Base-by-base conservation (phyloP, 208 protist species). In the Herpetomonas samuelpessoai region DNA sequence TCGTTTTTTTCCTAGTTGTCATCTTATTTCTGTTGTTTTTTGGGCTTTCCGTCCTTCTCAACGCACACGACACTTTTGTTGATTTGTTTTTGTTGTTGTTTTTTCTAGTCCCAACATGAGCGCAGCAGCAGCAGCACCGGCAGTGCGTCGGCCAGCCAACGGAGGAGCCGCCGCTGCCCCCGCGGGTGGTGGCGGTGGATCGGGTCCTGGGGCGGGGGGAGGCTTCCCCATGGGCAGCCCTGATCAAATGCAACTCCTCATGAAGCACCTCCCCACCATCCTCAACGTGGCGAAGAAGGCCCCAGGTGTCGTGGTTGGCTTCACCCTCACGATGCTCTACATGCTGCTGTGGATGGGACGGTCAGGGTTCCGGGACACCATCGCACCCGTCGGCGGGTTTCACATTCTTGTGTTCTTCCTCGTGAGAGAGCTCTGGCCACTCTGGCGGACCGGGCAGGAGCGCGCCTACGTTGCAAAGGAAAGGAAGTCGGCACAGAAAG, bases 361-460 rank as follows among this genome's bases (percentile, higher is more conserved):
- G 1, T 51, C 53, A 4, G 55, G 47, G 14, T 85, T 93, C 31
- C 44, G 56, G 0, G 64, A 76, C 22, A 69, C 57, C 12, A 62
- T 82, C 21, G 76, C 71, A 18, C 86, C 86, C 1, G 74, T 93
- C 2, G 74, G 74, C 3, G 86, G 86, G 2, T 91, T 86, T 49
- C 83, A 93, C 58, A 64, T 93, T 14, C 60, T 83, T 6, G 50
- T 65, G 9, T 66, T 90, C 26, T 71, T 88, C 22, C 44, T 86
- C 4, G 50, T 90, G 46, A 66, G 79, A 24, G 77, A 84, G 61
- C 62, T 93, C 22, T 47, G 80, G 3, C 54, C 57, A 51, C 75
- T 74, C 35, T 86, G 68, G 66, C 29, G 50, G 25, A 46, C 59
- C 27, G 80, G 81, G 2, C 59, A 50, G 16, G 46, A 12, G n/a